Conservation (phyloP, 2,329 filamentous ascomycete species). For the Scleromitrula shiraiana region DNA sequence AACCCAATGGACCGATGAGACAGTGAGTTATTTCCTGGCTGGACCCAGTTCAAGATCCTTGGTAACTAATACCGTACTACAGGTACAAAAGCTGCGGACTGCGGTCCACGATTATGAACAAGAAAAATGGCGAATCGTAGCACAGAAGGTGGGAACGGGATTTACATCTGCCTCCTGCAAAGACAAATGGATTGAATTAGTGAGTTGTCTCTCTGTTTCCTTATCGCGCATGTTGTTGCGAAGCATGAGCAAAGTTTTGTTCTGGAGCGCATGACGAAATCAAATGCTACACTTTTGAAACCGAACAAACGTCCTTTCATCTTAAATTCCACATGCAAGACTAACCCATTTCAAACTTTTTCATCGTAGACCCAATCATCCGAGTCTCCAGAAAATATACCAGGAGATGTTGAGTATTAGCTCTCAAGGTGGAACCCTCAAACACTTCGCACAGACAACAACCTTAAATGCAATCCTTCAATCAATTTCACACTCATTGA, state of each 20-base stretch:
- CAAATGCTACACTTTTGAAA: no score
- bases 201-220: neutral
- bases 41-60: neutral
- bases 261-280: neutral
- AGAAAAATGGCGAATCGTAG: conserved; percentile 88
- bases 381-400: neutral
- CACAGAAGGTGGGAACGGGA: conserved; percentile 82
- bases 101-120: conserved; percentile 80
- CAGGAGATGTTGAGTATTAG: neutral
- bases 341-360: neutral
- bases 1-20: conserved; percentile 88
- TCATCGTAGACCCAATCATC: neutral
- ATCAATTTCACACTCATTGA: neutral
- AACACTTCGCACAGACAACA: neutral
- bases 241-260: neutral
- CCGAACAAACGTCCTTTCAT: neutral
- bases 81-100: conserved; percentile 71
- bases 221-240: neutral
- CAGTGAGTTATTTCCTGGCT: conserved; percentile 50
- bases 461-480: neutral
- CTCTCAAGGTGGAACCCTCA: neutral
- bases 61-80: conserved; percentile 18
- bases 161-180: conserved; percentile 83
- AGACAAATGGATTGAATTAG: conserved; percentile 41
- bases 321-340: neutral